Conservation (phyloP, 2,329 filamentous ascomycete genomes). For the Stemphylium vesicarium region DNA sequence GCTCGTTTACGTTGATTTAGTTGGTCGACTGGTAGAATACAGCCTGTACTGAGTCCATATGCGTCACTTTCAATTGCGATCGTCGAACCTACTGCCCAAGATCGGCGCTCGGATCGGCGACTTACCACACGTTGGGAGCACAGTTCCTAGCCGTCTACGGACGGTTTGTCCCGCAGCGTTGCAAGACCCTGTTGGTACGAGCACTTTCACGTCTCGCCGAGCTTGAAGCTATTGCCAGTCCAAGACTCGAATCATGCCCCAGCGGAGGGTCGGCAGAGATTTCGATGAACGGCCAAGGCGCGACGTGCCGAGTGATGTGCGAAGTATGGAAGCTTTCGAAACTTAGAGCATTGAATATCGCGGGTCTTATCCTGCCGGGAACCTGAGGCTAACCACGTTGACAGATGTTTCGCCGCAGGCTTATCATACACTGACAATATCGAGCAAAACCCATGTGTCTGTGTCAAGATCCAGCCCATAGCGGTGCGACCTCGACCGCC, state of each 20-base stretch:
- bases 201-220: conserved; percentile 10
- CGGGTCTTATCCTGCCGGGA: conserved; percentile 5
- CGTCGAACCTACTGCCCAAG: conserved; percentile 27
- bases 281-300: conserved; percentile 16
- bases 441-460: conserved; percentile 12
- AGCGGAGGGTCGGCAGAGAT: conserved; percentile 11
- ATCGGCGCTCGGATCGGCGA: conserved; percentile 31
- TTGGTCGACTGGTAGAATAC: conserved; percentile 1
- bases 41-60: conserved; percentile 1
- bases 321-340: conserved; percentile 9
- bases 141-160: conserved; percentile 22
- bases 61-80: conserved; percentile 33
- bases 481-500: conserved; percentile 28
- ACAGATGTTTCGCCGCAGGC: conserved; percentile 10
- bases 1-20: conserved; percentile 1
- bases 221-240: conserved; percentile 1
- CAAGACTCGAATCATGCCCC: conserved; percentile 7
- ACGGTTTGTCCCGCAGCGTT: conserved; percentile 29
- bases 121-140: conserved; percentile 27
- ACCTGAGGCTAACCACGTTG: conserved; percentile 8
- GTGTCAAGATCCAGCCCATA: conserved; percentile 17
- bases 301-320: conserved; percentile 11
- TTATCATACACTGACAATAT: conserved; percentile 11
- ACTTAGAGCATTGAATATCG: conserved; percentile 5
- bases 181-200: conserved; percentile 20